Evolutionary conservation across 192 early-diverging fungal genomes (phyloP), one percentile per base, ranked within the genome.

Genomic region (Linnemannia exigua): DNA sequence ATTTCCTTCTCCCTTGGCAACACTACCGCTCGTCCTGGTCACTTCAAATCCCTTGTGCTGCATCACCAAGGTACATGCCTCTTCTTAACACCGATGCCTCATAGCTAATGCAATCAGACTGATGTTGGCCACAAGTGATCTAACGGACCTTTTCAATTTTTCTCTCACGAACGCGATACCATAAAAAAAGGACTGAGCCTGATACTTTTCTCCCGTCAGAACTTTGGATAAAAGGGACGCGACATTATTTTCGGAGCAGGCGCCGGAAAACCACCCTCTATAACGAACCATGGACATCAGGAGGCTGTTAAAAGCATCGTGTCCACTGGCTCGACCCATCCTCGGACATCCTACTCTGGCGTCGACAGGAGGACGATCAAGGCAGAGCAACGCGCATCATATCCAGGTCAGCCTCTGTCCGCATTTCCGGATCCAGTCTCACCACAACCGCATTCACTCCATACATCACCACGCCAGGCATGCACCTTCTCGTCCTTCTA

Each of bases 221-320:
- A 38, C 70, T 71, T 63, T 63, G 70, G 25, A 25, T 17, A 71
- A 38, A 71, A 46, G 47, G 41, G 25, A n/a, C 25, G 41, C 38
- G 36, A 71, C 36, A 63, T 63, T 31, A n/a, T 63, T 63, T 11
- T 31, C 28, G 58, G 58, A 63, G 31, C 28, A 31, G 25, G 28
- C 58, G 58, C 58, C 14, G 58, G 58, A 63, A 63, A 63, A 44
- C 41, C 28, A 63, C 58, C 28, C 38, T 71, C 11, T 11, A 38
- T 25, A 17, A 28, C 44, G 31, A 54, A 73, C 35, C 80, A 83
- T 83, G 81, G 81, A 83, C 54, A 48, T 83, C 71, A 63, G 76
- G 71, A 77, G 61, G 51, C 61, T 83, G 6, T 41, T 83, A 19
- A 67, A 36, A 47, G 54, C 72, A n/a, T 50, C 81, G 12, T 77